These are phyloP conservation scores for Pichia sp. DNA, from an alignment of 1,139 yeast species.

Conservation along the genomic window DNA sequence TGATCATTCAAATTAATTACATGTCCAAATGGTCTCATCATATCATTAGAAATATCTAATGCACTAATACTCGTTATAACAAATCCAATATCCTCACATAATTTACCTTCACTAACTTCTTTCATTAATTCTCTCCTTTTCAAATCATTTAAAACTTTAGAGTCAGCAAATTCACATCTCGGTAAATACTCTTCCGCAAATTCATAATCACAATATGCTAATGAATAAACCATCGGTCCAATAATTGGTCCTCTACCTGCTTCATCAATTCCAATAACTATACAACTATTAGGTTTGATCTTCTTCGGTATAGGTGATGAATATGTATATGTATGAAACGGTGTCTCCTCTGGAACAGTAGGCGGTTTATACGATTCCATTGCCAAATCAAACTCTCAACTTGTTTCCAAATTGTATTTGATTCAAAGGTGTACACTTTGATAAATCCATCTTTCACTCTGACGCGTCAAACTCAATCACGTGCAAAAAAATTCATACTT, in stretches of 20 bases:
- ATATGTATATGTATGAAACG: constrained; percentile 8
- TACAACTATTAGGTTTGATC: background rate
- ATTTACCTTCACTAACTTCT: constrained; percentile 39
- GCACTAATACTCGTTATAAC: constrained; percentile 82
- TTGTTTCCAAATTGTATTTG: too few relatives aligned
- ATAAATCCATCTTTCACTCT: too few relatives aligned
- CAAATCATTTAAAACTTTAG: constrained; percentile 74
- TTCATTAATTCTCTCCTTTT: constrained; percentile 57
- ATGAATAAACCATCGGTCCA: constrained; percentile 96
- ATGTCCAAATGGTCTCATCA: constrained; percentile 58
- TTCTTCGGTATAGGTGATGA: constrained; percentile 5
- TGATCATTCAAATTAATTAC: constrained; percentile 84
- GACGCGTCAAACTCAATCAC: background rate
- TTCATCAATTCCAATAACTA: constrained; percentile 89
- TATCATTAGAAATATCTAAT: constrained; percentile 77
- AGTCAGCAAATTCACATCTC: constrained; percentile 81
- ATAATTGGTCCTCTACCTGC: constrained; percentile 98
- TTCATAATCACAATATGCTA: constrained; percentile 61
- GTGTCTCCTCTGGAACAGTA: constrained; percentile 8
- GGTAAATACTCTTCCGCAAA: constrained; percentile 44
- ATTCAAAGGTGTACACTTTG: too few relatives aligned
- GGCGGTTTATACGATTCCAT: constrained; percentile 7
- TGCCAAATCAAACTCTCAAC: background rate
- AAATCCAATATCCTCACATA: constrained; percentile 62
- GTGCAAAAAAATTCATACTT: background rate